phyloP scores from a whole-genome alignment of 2,329 filamentous ascomycete species.

The Penicillium palitans region DNA sequence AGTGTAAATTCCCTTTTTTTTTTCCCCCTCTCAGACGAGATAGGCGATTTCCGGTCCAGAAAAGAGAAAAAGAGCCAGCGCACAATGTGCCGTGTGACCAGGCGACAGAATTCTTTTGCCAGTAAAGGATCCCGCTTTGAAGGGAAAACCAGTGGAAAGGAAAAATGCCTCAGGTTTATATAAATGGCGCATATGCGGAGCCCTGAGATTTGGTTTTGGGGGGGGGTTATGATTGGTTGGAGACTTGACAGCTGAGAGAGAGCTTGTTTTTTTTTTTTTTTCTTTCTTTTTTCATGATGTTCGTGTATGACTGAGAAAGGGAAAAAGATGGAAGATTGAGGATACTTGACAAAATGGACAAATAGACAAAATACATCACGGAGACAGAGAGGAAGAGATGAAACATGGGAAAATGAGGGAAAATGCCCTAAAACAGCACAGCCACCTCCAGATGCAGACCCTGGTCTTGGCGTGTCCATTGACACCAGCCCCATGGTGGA shows the following conservation, averaged over 20 bases:
- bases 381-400: not conserved
- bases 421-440: conserved; percentile 19
- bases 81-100: not conserved
- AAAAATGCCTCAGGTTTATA: conserved; percentile 29
- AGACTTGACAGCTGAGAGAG: not conserved
- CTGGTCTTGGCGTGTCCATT: not conserved
- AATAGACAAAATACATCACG: too few species aligned
- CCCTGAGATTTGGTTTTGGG: not conserved
- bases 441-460: conserved; percentile 22
- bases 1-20: not conserved
- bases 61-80: not conserved
- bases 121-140: not conserved
- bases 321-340: not conserved
- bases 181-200: conserved; percentile 26
- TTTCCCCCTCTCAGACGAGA: not conserved
- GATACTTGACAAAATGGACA: not conserved
- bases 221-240: not conserved
- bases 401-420: conserved; percentile 11
- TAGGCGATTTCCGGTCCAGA: not conserved
- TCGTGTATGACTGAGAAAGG: not conserved
- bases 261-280: not conserved
- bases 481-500: conserved; percentile 16
- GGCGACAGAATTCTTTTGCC: not conserved
- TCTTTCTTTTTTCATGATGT: not conserved
- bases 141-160: conserved; percentile 19